Evolutionary conservation across 2,329 filamentous ascomycete genomes (phyloP).

Genomic region (Hypoxylon sp.): DNA sequence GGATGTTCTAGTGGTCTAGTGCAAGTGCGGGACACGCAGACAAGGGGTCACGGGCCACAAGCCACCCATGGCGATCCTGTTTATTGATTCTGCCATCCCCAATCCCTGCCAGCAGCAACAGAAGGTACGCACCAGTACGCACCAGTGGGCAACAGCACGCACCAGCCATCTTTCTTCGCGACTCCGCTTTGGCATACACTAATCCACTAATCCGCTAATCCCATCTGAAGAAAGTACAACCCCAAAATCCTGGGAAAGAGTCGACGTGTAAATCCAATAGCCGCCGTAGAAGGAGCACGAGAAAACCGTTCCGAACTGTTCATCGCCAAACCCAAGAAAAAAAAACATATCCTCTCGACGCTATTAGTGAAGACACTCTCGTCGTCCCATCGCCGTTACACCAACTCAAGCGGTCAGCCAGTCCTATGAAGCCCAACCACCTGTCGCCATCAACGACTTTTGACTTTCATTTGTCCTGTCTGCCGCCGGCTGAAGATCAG

Average conservation of each 20-base stretch:
- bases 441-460: conserved; percentile 40
- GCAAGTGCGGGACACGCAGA: conserved; percentile 18
- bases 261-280: conserved; percentile 45
- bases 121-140: conserved; percentile 10
- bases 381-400: conserved; percentile 34
- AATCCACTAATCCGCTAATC: conserved; percentile 26
- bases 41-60: conserved; percentile 25
- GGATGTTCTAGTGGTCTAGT: conserved; percentile 14
- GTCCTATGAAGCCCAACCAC: conserved; percentile 47
- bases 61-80: conserved; percentile 32
- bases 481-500: conserved; percentile 41
- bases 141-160: background rate
- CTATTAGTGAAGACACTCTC: conserved; percentile 4
- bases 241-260: conserved; percentile 31
- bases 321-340: conserved; percentile 9
- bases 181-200: conserved; percentile 38
- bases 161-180: conserved; percentile 20
- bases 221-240: conserved; percentile 41
- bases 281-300: conserved; percentile 41
- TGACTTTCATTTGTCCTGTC: conserved; percentile 41
- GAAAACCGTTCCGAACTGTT: conserved; percentile 33
- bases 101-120: conserved; percentile 20
- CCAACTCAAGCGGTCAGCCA: conserved; percentile 41
- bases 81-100: conserved; percentile 31
- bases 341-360: conserved; percentile 10